These are phyloP conservation scores for Colletotrichum lindemuthianum DNA, from an alignment of 2,329 filamentous ascomycete species.

Conservation along the genomic window DNA sequence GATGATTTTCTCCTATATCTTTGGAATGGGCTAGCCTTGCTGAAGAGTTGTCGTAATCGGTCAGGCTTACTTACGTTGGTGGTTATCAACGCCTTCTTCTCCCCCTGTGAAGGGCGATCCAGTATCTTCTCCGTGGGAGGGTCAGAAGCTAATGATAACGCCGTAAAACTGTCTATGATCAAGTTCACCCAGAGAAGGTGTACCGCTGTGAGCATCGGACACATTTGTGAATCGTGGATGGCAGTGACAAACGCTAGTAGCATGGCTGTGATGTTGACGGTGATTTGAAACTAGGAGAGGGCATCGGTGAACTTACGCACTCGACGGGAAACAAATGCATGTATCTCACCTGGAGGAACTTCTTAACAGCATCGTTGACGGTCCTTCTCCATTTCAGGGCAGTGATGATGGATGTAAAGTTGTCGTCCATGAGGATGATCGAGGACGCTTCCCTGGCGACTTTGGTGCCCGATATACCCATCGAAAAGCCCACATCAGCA, in stretches of 20 bases:
- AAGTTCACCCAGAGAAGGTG: neutral
- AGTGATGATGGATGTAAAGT: neutral
- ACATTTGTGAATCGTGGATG: neutral
- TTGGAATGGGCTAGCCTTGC: neutral
- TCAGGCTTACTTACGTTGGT: accelerated
- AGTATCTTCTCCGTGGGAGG: neutral
- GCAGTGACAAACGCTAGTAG: neutral
- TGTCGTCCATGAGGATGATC: neutral
- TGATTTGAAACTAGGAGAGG: neutral
- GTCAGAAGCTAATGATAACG: neutral
- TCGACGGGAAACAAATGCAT: neutral
- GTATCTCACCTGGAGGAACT: neutral
- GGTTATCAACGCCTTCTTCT: too few species aligned
- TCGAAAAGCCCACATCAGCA: neutral
- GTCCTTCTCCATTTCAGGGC: neutral
- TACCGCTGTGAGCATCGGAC: neutral
- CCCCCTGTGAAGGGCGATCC: neutral
- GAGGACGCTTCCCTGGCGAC: neutral
- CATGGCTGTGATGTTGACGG: neutral
- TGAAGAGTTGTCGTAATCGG: too few species aligned
- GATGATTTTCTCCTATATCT: neutral
- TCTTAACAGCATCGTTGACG: neutral
- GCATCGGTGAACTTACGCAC: neutral
- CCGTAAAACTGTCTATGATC: neutral
- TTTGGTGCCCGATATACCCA: neutral